phyloP scores from a whole-genome alignment of 768 basidiomycete species.

The Boletus pseudo-olivaceus region DNA sequence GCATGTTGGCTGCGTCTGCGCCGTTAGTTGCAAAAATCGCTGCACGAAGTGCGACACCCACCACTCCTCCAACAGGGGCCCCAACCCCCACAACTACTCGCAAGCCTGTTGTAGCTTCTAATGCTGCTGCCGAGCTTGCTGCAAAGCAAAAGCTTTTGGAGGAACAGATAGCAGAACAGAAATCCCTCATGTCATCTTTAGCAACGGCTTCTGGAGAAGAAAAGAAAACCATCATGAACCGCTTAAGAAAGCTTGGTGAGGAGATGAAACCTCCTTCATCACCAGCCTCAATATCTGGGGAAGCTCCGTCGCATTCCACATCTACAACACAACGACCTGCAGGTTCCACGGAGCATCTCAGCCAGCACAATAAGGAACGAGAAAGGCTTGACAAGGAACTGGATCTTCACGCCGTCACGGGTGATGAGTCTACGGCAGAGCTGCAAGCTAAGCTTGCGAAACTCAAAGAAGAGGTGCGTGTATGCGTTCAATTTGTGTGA shows the following conservation, averaged over 20 bases:
- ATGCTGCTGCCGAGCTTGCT: conserved; percentile 52
- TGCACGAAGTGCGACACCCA: conserved; percentile 48
- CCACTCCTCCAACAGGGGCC: conserved; percentile 30
- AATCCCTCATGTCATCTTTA: conserved; percentile 72
- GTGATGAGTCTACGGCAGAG: conserved; percentile 57
- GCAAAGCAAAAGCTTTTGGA: conserved; percentile 75
- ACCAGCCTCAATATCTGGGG: conserved; percentile 26
- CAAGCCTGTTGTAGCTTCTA: conserved; percentile 36
- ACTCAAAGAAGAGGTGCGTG: conserved; percentile 73
- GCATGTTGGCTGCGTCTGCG: conserved; percentile 80
- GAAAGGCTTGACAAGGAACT: conserved; percentile 80
- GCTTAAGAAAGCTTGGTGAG: conserved; percentile 70
- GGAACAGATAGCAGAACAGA: conserved; percentile 86
- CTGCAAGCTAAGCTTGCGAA: conserved; percentile 71
- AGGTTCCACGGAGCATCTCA: conserved; percentile 28
- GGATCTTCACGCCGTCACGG: conserved; percentile 51
- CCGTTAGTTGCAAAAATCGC: conserved; percentile 65
- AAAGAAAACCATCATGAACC: conserved; percentile 76
- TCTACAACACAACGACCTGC: conserved; percentile 21
- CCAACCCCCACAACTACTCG: conserved; percentile 29
- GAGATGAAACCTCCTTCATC: conserved; percentile 59
- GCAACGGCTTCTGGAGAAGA: conserved; percentile 60
- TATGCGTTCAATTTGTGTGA: conserved; percentile 1
- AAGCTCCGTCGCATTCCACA: conserved; percentile 28
- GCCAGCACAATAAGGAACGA: conserved; percentile 54